Base-by-base conservation (phyloP, 1,284 basidiomycete species). In the Schizopora paradoxa region DNA sequence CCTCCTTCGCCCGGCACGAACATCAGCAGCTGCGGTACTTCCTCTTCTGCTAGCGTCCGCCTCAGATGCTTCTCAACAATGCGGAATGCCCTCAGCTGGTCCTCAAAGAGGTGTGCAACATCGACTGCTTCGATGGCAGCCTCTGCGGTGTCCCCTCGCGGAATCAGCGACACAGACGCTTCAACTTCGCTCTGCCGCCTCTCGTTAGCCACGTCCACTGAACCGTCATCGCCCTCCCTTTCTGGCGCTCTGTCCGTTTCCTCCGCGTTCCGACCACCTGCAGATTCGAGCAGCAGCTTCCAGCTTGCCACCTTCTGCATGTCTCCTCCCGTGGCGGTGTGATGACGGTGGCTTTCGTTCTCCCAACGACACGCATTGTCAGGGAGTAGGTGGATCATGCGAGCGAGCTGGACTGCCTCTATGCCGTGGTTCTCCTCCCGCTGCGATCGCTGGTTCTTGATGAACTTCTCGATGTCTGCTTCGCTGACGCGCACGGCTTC, bases 1-100 rank as follows among this genome's bases (percentile, higher is more conserved):
- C 67, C 66, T 2, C 66, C 66, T 48, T 66, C 62, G 1, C 65
- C 66, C 11, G 59, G 48, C 2, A 67, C 49, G 2, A 60, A 21
- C 63, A 67, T 63, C 0, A 52, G 49, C 1, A 68, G 48, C 10
- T 57, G 65, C 3, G 44, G 47, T 6, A 55, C 55, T 0, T 52
- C 25, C 2, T 34, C 18, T 3, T 57, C 59, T 2, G 35, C 31
- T 4, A 63, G 14, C 1, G 51, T 66, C 22, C 22, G 4, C 14
- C 22, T 2, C 14, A 35, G 11, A 2, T 58, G 37, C 0, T 55
- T 5, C 4, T 65, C 25, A 36, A 66, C 49, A 7, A 68, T 64
- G 14, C 64, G 54, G 39, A 58, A 65, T 22, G 63, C 64, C 3
- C 55, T 41, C 7, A 21, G 14, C 39, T 66, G 61, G 35, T 58